Base-by-base conservation (phyloP, 345 rosid genomes). In the Linum trigynum region DNA sequence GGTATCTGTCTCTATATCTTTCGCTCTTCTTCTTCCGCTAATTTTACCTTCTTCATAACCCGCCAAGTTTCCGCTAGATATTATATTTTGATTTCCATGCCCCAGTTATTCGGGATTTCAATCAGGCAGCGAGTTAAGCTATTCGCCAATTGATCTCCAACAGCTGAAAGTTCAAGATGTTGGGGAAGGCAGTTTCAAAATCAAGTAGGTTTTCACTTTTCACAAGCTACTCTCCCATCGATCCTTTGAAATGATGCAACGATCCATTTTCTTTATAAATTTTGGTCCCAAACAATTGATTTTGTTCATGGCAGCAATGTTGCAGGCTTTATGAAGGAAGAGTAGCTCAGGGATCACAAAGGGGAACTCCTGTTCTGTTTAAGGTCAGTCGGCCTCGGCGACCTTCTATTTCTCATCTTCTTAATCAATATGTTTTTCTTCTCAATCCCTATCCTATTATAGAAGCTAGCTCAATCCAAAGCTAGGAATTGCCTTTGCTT, bases 291-390 rank as follows among this genome's bases (percentile, higher is more conserved):
- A 5, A 11, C 6, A 43, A 57, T 38, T 65, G 64, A 68, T 61
- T 35, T 57, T 61, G 64, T 71, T 68, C 69, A 62, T 69, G 78
- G 84, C 89, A 84, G 86, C 73, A 74, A 68, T 76, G 70, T 75
- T 84, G 81, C 92, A 92, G 95, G 85, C 89, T 92, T 63, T 92
- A 92, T 73, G 91, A 92, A 78, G 97, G 98, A 70, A 83, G 92
- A 76, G 79, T 92, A 75, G 81, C 86, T 69, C 87, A 82, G 74
- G 96, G 98, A 69, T 74, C 84, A 5, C 82, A 77, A 59, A 78
- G 78, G 74, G 96, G 96, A 61, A 80, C 88, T 55, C 76, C 86
- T 3, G 79, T 89, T 67, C 41, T 83, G 53, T 83, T 92, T 70
- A 92, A 90, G 97, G 98, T 91, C 65, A 58, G 57, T 59, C 11